These are phyloP conservation scores for Xanthoconium stramineum DNA, from an alignment of 768 basidiomycete genomes.

Conservation along the genomic window DNA sequence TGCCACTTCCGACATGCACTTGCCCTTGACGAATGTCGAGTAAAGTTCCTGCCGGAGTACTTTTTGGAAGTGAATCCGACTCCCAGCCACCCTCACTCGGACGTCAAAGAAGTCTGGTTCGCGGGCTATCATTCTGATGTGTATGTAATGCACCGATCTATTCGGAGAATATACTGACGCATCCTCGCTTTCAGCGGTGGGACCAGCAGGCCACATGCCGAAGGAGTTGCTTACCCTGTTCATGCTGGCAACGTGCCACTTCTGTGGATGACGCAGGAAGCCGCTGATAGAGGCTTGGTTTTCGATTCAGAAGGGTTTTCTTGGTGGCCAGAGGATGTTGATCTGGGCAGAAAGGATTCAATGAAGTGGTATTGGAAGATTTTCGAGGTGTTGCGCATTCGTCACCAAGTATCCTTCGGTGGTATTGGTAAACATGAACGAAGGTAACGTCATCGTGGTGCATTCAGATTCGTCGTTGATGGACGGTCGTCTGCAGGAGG, in stretches of 20 bases:
- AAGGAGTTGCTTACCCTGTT: not conserved
- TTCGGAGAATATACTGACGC: not conserved
- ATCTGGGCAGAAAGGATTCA: not conserved
- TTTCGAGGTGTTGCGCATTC: not conserved
- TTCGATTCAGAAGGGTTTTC: not conserved
- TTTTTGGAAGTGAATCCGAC: constrained; percentile 7
- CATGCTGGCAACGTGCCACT: constrained; percentile 7
- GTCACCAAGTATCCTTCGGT: constrained; percentile 10
- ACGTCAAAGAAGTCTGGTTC: constrained; percentile 16
- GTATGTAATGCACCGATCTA: not conserved
- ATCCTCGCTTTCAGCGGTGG: constrained; percentile 3
- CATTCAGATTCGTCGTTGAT: not conserved
- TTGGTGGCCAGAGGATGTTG: constrained; percentile 8
- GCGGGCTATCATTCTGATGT: constrained; percentile 8
- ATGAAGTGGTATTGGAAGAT: not conserved
- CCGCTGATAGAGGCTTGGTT: constrained; percentile 1
- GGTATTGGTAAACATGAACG: constrained; percentile 3
- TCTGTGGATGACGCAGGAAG: constrained; percentile 11
- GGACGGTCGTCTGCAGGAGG: not conserved
- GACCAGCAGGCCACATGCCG: not conserved
- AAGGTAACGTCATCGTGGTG: not conserved
- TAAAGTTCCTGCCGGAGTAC: constrained; percentile 14
- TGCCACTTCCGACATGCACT: constrained; percentile 16
- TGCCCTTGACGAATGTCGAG: constrained; percentile 13
- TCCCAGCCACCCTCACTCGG: not conserved